Percentiles rank a stretch among this genome's conserved stretches.
phyloP scores from a whole-genome alignment of 805 yeast genomes.

The Ascoidea tarda region DNA sequence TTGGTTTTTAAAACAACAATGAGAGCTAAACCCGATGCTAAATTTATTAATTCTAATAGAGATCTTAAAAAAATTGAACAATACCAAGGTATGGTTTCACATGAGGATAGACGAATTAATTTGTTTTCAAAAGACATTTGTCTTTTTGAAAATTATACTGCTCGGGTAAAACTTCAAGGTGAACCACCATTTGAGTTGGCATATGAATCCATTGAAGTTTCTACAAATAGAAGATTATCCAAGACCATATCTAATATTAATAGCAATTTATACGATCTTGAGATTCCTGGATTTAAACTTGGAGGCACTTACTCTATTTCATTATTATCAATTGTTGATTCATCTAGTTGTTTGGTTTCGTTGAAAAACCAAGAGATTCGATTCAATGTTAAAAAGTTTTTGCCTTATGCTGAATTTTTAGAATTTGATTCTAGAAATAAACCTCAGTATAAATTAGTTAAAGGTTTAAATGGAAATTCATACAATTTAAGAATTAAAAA shows the following conservation, averaged over 20 bases:
- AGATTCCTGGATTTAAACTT: constrained; percentile 35
- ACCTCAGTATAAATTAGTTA: constrained; percentile 1
- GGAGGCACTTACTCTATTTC: constrained; percentile 69
- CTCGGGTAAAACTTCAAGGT: constrained; percentile 55
- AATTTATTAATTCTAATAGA: constrained; percentile 15
- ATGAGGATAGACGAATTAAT: not conserved
- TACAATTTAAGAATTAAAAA: constrained; percentile 33
- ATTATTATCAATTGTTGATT: constrained; percentile 54
- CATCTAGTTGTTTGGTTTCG: constrained; percentile 67
- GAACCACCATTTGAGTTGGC: constrained; percentile 61
- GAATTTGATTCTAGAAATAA: constrained; percentile 20
- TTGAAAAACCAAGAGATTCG: constrained; percentile 47
- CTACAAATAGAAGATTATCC: constrained; percentile 32
- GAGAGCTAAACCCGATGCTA: constrained; percentile 53
- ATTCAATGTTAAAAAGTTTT: constrained; percentile 54
- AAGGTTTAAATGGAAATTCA: not conserved
- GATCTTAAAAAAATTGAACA: constrained; percentile 8
- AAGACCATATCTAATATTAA: constrained; percentile 26
- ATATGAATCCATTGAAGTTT: constrained; percentile 52
- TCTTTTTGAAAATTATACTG: constrained; percentile 26
- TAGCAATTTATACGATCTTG: constrained; percentile 24
- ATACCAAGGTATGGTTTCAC: constrained; percentile 5
- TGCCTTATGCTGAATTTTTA: constrained; percentile 41
- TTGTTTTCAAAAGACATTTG: constrained; percentile 23
- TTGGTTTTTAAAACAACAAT: constrained; percentile 55